A percentile compares a stretch with the other conserved stretches of the same genome.
Evolutionary conservation across 2,329 filamentous ascomycete genomes (phyloP).

Genomic region (Aspergillus sclerotialis): DNA sequence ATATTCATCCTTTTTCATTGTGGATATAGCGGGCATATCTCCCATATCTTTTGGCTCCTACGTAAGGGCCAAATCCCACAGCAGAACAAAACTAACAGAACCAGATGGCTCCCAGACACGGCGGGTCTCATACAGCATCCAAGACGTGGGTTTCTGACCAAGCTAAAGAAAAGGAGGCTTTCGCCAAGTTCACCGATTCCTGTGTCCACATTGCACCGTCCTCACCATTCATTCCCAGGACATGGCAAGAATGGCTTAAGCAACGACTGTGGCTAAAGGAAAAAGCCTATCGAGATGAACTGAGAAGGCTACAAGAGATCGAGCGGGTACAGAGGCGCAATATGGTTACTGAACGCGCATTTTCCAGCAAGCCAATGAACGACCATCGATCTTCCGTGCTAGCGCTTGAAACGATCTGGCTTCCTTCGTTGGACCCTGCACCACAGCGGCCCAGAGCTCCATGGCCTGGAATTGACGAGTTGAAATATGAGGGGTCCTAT

Average conservation of each 20-base stretch:
- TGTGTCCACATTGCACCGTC: conserved; percentile 15
- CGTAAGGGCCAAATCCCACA: background rate
- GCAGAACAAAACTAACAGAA: background rate
- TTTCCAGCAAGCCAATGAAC: conserved; percentile 14
- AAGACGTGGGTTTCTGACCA: conserved; percentile 21
- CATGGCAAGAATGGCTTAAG: conserved; percentile 16
- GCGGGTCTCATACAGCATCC: conserved; percentile 11
- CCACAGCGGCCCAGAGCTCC: conserved; percentile 12
- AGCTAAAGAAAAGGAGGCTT: conserved; percentile 19
- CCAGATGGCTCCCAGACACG: background rate
- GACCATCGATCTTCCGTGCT: conserved; percentile 16
- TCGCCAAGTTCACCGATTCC: conserved; percentile 13
- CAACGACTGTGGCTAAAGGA: conserved; percentile 12
- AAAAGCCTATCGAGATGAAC: conserved; percentile 5
- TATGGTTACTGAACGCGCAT: too few relatives aligned
- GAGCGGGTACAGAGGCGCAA: too few relatives aligned
- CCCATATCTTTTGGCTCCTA: background rate
- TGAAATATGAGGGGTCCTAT: conserved; percentile 25
- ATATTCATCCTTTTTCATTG: background rate
- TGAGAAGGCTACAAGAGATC: conserved; percentile 4
- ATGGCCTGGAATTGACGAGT: conserved; percentile 25
- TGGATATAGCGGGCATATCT: background rate
- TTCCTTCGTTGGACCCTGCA: conserved; percentile 3
- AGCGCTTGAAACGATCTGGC: conserved; percentile 22
- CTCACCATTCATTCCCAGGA: conserved; percentile 19